phyloP scores from a whole-genome alignment of 352 stramenopile species.

The Blastocystis sp. region DNA sequence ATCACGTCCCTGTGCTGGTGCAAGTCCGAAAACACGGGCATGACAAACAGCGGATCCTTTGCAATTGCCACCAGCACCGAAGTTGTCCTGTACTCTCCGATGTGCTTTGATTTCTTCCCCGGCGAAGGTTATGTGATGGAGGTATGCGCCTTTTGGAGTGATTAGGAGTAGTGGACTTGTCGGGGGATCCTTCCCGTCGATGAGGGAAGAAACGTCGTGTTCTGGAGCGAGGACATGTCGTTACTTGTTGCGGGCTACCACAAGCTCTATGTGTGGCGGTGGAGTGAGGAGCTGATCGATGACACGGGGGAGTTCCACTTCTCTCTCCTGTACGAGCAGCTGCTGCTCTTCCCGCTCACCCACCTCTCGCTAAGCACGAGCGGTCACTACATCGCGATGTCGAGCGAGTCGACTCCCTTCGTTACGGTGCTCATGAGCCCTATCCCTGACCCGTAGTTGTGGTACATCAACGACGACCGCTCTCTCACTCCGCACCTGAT shows the following conservation, averaged over 20 bases:
- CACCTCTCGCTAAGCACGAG: background rate
- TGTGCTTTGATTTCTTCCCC: background rate
- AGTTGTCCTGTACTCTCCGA: constrained; percentile 16
- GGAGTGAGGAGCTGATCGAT: background rate
- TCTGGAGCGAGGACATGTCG: constrained; percentile 16
- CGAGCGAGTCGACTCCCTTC: background rate
- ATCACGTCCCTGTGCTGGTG: constrained; percentile 19
- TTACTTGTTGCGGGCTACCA: constrained; percentile 18
- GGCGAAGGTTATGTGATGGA: background rate
- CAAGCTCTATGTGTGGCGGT: background rate
- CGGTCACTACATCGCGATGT: constrained; percentile 7
- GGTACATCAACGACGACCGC: background rate
- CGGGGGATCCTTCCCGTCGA: background rate
- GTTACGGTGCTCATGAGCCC: background rate
- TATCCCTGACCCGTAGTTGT: background rate
- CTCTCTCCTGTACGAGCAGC: background rate
- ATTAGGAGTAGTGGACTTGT: constrained; percentile 65
- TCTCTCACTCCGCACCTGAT: background rate
- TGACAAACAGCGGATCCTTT: constrained; percentile 27
- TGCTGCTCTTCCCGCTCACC: background rate
- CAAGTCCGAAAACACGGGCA: constrained; percentile 5
- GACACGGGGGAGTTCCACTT: constrained; percentile 12
- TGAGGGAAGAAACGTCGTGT: background rate
- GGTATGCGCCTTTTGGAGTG: background rate
- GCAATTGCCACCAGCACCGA: background rate